phyloP scores from a whole-genome alignment of 352 stramenopile species.

The Globisporangium canariense region DNA sequence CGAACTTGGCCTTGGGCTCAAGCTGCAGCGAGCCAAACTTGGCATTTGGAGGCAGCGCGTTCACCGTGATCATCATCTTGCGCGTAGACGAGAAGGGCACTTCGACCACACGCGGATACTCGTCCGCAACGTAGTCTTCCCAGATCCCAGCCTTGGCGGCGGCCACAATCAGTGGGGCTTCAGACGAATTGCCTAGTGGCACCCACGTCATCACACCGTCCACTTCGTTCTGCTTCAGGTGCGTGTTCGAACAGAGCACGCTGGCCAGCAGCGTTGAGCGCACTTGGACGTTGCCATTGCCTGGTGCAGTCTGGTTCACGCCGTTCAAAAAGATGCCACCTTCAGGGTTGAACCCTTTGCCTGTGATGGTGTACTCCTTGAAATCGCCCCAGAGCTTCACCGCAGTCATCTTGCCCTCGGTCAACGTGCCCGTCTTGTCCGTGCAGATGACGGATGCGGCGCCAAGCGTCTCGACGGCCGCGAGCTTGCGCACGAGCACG shows the following conservation, averaged over 20 bases:
- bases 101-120: slow-evolving; percentile 82
- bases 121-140: slow-evolving; percentile 43
- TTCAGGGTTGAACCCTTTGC: slow-evolving; percentile 58
- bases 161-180: slow-evolving; percentile 68
- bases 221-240: slow-evolving; percentile 55
- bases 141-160: slow-evolving; percentile 67
- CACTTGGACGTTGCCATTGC: slow-evolving; percentile 47
- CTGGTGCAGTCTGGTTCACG: slow-evolving; percentile 32
- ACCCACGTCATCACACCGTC: slow-evolving; percentile 48
- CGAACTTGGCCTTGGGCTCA: slow-evolving; percentile 32
- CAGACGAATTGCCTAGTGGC: slow-evolving; percentile 68
- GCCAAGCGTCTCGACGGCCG: slow-evolving; percentile 80
- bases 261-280: slow-evolving; percentile 55
- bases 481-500: slow-evolving; percentile 84
- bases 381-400: slow-evolving; percentile 78
- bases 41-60: slow-evolving; percentile 32
- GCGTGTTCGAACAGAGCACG: slow-evolving; percentile 77
- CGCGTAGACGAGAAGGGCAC: slow-evolving; percentile 93
- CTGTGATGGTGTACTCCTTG: slow-evolving; percentile 60
- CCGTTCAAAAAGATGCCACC: slow-evolving; percentile 48
- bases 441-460: slow-evolving; percentile 91
- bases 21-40: slow-evolving; percentile 44
- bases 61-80: slow-evolving; percentile 94
- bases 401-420: slow-evolving; percentile 82
- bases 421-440: slow-evolving; percentile 96